Evolutionary conservation across 2,329 filamentous ascomycete species (phyloP).

Genomic region (Xylariomycetidae sp.): DNA sequence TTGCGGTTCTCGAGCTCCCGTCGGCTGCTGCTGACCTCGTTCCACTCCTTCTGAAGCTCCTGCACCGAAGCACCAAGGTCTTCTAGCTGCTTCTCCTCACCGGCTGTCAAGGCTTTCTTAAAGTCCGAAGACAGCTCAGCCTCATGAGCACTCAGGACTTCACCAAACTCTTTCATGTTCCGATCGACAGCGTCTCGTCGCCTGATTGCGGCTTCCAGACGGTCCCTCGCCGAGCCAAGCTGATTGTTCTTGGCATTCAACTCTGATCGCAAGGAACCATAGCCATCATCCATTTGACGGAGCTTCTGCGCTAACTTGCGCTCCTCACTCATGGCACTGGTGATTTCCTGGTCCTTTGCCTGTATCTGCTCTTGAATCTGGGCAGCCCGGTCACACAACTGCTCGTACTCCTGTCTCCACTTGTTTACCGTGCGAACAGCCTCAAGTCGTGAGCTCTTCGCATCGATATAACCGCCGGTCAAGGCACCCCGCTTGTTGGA

Average conservation of each 20-base stretch:
- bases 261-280: slow-evolving; percentile 72
- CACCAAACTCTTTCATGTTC: slow-evolving; percentile 69
- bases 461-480: slow-evolving; percentile 90
- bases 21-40: slow-evolving; percentile 65
- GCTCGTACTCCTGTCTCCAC: slow-evolving; percentile 70
- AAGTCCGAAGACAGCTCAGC: slow-evolving; percentile 80
- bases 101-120: slow-evolving; percentile 76
- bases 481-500: slow-evolving; percentile 93
- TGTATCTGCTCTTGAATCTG: slow-evolving; percentile 68
- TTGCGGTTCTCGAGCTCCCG: slow-evolving; percentile 76
- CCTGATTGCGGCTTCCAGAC: slow-evolving; percentile 62
- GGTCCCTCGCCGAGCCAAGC: slow-evolving; percentile 65
- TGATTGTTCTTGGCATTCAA: slow-evolving; percentile 69
- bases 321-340: slow-evolving; percentile 73
- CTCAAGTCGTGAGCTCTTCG: slow-evolving; percentile 78
- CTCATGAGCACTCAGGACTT: slow-evolving; percentile 71
- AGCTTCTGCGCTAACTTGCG: slow-evolving; percentile 77
- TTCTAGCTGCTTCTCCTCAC: slow-evolving; percentile 80
- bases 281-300: slow-evolving; percentile 72
- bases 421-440: slow-evolving; percentile 70
- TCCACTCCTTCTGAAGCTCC: slow-evolving; percentile 69
- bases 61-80: slow-evolving; percentile 63
- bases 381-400: slow-evolving; percentile 54
- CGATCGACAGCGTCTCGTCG: slow-evolving; percentile 64
- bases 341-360: slow-evolving; percentile 81